Evolutionary conservation across 306 rosid genomes (phyloP), one percentile per base, ranked within the genome.

Genomic region (Ceratonia siliqua): DNA sequence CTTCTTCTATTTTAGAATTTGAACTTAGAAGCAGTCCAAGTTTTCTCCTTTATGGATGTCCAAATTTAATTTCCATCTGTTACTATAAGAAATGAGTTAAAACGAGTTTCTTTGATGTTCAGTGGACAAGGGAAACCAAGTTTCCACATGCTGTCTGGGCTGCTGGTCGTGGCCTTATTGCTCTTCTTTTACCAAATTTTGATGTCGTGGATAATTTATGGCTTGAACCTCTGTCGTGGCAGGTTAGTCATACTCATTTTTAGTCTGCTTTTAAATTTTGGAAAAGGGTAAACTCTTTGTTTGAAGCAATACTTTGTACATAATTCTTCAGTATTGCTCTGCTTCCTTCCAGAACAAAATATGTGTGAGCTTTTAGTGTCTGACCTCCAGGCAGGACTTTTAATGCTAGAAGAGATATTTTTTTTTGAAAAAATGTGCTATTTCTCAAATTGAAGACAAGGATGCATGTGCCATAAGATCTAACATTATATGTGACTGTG

Each of bases 71-170:
- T 68, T 55, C 39, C 68, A 67, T 76, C 78, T 78, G 61, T 63
- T 73, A 43, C 74, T 65, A 36, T 55, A 56, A 75, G 54, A 74
- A 66, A 20, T 78, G 24, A 38, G 50, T 67, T 79, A 53, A 20
- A 32, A 35, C 12, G 54, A 30, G 54, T 41, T 84, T 77, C 24
- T 62, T 75, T 74, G 54, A 84, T 78, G 73, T 68, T 67, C 80
- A 94, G 98, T 94, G 98, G 98, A 91, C 96, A 3, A 87, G 78
- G 85, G 93, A 91, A 80, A 83, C 90, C 69, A 94, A 94, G 81
- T 88, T 85, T 70, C 98, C 97, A 53, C 98, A 94, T 87, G 98
- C 96, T 79, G 90, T 94, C 58, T 94, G 98, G 98, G 94, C 97
- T 54, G 98, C 98, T 74, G 98, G 98, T 41, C 98, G 98, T 54